Percentiles rank a stretch among this genome's conserved stretches.
Conservation (phyloP, 2,329 filamentous ascomycete species). For the Bipolaris sorokiniana region DNA sequence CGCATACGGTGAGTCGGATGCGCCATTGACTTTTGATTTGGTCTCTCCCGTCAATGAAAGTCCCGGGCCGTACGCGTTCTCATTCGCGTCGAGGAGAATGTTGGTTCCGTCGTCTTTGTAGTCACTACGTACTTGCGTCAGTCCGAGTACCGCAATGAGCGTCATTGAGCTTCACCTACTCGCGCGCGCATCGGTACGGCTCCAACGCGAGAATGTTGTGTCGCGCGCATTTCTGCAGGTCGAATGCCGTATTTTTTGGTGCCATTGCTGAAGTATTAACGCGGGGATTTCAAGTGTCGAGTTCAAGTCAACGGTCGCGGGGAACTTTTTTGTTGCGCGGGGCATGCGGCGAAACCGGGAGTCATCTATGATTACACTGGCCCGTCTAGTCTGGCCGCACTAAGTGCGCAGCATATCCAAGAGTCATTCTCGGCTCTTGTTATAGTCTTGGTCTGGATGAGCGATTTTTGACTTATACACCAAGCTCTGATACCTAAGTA, state of each 20-base stretch:
- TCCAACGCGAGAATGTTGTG: conserved; percentile 60
- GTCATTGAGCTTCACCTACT: conserved; percentile 50
- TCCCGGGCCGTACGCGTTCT: conserved; percentile 92
- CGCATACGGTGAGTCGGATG: conserved; percentile 48
- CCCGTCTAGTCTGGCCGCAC: not conserved
- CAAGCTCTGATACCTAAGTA: no score
- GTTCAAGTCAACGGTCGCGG: conserved; percentile 20
- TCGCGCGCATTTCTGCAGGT: conserved; percentile 58
- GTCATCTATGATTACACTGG: conserved; percentile 12
- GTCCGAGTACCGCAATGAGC: conserved; percentile 5
- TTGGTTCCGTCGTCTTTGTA: conserved; percentile 99
- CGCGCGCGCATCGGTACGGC: conserved; percentile 61
- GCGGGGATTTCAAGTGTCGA: not conserved
- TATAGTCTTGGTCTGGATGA: no score
- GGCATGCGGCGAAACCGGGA: conserved; percentile 31
- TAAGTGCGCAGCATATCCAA: not conserved
- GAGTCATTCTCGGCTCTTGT: not conserved
- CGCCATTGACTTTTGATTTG: conserved; percentile 51
- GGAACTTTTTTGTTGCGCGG: conserved; percentile 41
- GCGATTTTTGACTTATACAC: no score
- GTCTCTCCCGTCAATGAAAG: conserved; percentile 61
- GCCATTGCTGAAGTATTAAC: conserved; percentile 27
- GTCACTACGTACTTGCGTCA: conserved; percentile 68
- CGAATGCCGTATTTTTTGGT: conserved; percentile 47
- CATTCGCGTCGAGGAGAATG: conserved; percentile 94